Percentiles rank a stretch among this genome's conserved stretches.
Conservation (phyloP, 139 green algal species). For the Tetraselmis chui region DNA sequence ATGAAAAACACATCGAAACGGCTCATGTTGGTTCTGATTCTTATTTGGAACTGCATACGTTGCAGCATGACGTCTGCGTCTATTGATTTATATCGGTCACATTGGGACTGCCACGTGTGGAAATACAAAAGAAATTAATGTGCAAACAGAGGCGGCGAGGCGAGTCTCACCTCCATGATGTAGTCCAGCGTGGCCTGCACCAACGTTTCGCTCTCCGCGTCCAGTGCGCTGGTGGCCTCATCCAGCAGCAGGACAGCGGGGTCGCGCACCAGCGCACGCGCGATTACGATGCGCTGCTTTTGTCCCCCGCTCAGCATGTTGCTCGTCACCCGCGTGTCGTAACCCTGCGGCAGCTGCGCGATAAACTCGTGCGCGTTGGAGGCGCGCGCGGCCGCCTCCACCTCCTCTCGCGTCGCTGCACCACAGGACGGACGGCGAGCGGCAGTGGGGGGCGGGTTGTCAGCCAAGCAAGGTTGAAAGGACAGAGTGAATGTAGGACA, state of each 20-base stretch:
- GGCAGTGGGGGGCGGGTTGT: too few relatives aligned
- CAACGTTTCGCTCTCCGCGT: constrained; percentile 30
- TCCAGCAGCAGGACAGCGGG: constrained; percentile 52
- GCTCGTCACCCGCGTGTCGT: constrained; percentile 55
- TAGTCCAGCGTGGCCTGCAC: constrained; percentile 7
- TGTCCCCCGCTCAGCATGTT: constrained; percentile 44
- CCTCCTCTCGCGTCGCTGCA: constrained; percentile 26
- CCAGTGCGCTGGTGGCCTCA: constrained; percentile 42
- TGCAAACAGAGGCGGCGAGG: too few relatives aligned
- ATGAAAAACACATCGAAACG: too few relatives aligned
- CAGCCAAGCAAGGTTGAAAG: too few relatives aligned
- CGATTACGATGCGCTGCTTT: constrained; percentile 74
- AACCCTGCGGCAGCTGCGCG: constrained; percentile 51
- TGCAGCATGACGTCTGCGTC: too few relatives aligned
- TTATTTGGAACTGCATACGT: too few relatives aligned
- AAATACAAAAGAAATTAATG: too few relatives aligned
- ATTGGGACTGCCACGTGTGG: too few relatives aligned
- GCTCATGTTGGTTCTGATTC: too few relatives aligned
- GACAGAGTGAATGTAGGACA: too few relatives aligned
- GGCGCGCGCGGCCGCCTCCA: constrained; percentile 55
- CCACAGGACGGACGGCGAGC: background rate
- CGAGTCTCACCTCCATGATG: background rate
- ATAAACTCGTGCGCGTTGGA: constrained; percentile 82
- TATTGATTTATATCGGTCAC: too few relatives aligned
- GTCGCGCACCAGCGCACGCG: constrained; percentile 47